Conservation (phyloP, 495 filamentous ascomycete species). For the Aspergillus diversus region DNA sequence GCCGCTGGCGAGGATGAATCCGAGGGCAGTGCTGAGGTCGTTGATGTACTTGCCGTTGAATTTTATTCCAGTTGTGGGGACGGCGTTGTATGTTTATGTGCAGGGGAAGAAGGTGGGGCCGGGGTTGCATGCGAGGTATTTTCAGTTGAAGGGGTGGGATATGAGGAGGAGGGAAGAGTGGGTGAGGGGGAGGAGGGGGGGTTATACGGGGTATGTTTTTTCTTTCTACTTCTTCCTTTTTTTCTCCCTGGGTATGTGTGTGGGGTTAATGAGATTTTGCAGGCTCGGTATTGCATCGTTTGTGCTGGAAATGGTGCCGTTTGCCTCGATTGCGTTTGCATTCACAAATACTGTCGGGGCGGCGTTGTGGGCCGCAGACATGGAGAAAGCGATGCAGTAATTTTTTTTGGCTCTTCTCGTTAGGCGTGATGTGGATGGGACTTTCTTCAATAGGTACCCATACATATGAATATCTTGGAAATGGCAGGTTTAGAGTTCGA, state of each 20-base stretch:
- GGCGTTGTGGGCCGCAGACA: slow-evolving; percentile 90
- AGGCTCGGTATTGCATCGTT: slow-evolving; percentile 81
- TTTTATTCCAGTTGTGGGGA: slow-evolving; percentile 88
- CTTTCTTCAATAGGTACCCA: background rate
- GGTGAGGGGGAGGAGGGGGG: slow-evolving; percentile 62
- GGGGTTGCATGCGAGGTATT: slow-evolving; percentile 66
- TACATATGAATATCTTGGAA: too few relatives aligned
- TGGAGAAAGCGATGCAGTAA: slow-evolving; percentile 61
- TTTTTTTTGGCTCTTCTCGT: background rate
- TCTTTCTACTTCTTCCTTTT: slow-evolving; percentile 17
- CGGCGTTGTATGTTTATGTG: slow-evolving; percentile 73
- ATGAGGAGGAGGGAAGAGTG: slow-evolving; percentile 62
- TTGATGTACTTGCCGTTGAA: slow-evolving; percentile 85
- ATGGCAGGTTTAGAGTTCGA: too few relatives aligned
- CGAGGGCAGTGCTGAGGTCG: slow-evolving; percentile 68
- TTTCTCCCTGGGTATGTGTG: background rate
- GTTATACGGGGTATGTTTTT: slow-evolving; percentile 79
- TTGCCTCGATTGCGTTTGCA: slow-evolving; percentile 80
- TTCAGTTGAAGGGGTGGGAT: slow-evolving; percentile 86
- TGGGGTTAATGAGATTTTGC: slow-evolving; percentile 16
- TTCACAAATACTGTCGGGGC: slow-evolving; percentile 94
- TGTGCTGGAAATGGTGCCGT: slow-evolving; percentile 80
- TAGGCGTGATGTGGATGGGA: background rate
- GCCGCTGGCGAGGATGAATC: slow-evolving; percentile 69
- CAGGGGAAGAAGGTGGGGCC: slow-evolving; percentile 67